phyloP scores from a whole-genome alignment of 1,139 yeast species.

The Scheffersomyces illinoinensis region DNA sequence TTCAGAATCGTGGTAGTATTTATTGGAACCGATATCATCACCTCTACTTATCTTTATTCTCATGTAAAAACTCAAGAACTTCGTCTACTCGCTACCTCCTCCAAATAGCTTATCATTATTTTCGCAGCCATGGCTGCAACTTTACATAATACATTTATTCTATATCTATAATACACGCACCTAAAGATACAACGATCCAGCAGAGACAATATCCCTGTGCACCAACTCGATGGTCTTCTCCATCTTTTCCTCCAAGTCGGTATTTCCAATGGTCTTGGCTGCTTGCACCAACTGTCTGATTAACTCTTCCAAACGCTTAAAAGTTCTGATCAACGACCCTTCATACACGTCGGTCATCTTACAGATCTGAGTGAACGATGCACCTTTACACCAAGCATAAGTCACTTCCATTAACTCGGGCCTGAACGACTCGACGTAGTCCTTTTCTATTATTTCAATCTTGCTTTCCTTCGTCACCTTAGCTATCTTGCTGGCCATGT shows the following conservation, averaged over 20 bases:
- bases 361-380: constrained; percentile 92
- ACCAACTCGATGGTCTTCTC: constrained; percentile 79
- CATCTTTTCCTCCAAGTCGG: constrained; percentile 85
- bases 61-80: neutral
- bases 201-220: constrained; percentile 95
- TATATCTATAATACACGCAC: neutral
- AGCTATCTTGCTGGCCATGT: constrained; percentile 88
- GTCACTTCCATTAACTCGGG: constrained; percentile 97
- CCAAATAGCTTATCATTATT: neutral
- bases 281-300: constrained; percentile 87
- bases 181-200: constrained; percentile 83
- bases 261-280: constrained; percentile 90
- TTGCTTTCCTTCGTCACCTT: constrained; percentile 87
- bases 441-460: constrained; percentile 85
- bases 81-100: neutral
- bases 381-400: constrained; percentile 95
- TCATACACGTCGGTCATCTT: constrained; percentile 99
- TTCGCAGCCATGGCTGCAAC: neutral
- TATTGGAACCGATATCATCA: neutral
- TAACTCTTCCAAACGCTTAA: constrained; percentile 91
- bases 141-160: neutral
- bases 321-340: constrained; percentile 92
- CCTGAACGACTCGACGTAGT: constrained; percentile 86
- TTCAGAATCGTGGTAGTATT: neutral
- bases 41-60: neutral